Evolutionary conservation across 768 basidiomycete species (phyloP).

Genomic region (Phaeotremella fagi): DNA sequence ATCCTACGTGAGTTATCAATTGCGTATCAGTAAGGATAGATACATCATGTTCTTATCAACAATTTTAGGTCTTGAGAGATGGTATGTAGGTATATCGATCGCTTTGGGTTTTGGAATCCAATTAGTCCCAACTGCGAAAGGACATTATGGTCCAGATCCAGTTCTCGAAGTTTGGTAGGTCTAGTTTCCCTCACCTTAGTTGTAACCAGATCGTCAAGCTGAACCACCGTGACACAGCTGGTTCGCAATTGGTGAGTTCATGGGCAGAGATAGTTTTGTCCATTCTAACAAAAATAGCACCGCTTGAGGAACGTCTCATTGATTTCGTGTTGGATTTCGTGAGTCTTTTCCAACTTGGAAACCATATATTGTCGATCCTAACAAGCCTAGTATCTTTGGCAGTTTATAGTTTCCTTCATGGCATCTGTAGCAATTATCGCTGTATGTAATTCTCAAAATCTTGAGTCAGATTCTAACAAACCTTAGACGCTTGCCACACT

Average conservation of each 20-base stretch:
- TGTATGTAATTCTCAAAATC: constrained; percentile 2
- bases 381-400: constrained; percentile 20
- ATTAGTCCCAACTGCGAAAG: constrained; percentile 11
- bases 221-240: neutral
- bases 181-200: too few relatives aligned
- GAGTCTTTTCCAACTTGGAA: neutral
- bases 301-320: neutral
- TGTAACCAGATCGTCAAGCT: too few relatives aligned
- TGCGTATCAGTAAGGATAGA: too few relatives aligned
- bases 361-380: neutral
- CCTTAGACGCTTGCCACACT: neutral
- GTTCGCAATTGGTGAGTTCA: neutral
- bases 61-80: constrained; percentile 19
- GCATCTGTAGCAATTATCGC: constrained; percentile 11
- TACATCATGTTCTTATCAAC: neutral
- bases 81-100: constrained; percentile 23
- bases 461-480: neutral
- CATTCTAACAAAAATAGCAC: too few relatives aligned
- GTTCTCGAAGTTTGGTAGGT: constrained; percentile 17
- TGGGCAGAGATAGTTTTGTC: too few relatives aligned
- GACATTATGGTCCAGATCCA: constrained; percentile 19
- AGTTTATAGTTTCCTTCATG: constrained; percentile 16
- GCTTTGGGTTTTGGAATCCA: constrained; percentile 16
- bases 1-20: constrained; percentile 12
- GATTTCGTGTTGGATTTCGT: constrained; percentile 12